Evolutionary conservation across 129 eudicot genomes (phyloP).

Genomic region (Pseudognaphalium luteoalbum): DNA sequence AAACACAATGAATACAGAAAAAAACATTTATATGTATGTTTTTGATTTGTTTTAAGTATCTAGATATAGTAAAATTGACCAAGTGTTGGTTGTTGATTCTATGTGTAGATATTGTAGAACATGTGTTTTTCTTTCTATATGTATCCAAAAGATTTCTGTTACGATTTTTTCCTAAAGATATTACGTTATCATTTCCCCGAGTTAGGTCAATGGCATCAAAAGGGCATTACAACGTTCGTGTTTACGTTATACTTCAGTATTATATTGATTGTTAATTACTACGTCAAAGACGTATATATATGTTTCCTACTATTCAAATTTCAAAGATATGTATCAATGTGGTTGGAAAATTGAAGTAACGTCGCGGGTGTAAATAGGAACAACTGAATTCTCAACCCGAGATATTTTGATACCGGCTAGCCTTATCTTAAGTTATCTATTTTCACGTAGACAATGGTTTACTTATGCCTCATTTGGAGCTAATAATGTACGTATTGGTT

Average conservation of each 20-base stretch:
- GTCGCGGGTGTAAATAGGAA: too few species aligned
- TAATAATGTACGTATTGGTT: too few species aligned
- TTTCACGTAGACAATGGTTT: too few species aligned
- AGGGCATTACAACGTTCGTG: background rate
- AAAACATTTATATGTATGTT: background rate
- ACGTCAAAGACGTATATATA: background rate
- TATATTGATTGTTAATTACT: background rate
- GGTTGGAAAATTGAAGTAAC: too few species aligned
- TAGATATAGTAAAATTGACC: background rate
- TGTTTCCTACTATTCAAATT: too few species aligned
- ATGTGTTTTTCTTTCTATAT: background rate
- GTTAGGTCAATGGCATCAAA: background rate
- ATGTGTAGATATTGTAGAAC: slow-evolving; percentile 5
- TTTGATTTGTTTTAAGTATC: background rate
- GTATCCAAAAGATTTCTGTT: slow-evolving; percentile 1
- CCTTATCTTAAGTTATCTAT: too few species aligned
- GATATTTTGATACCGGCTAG: too few species aligned
- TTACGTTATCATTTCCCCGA: background rate
- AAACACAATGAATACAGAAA: background rate
- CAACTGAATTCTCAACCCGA: too few species aligned
- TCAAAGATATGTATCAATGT: too few species aligned
- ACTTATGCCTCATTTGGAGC: too few species aligned
- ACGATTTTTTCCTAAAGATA: background rate
- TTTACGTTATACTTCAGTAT: background rate
- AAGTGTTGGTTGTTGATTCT: background rate